Evolutionary conservation across 345 rosid species (phyloP), one percentile per base, ranked within the genome.

Genomic region (Microthlaspi erraticum): DNA sequence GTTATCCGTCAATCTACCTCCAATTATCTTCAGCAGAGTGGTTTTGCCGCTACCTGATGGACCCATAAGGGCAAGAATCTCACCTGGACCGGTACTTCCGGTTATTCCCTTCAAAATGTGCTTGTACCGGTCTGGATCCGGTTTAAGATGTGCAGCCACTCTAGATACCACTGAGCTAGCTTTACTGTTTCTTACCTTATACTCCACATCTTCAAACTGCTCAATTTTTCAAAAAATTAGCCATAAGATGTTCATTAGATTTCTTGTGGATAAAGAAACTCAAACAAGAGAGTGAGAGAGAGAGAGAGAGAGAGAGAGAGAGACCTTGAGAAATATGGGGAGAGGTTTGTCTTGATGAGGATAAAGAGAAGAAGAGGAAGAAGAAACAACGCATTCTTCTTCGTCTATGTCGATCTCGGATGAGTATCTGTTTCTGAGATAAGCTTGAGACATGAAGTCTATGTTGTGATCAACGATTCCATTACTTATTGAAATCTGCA

Each of bases 21-120:
- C 50, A 45, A 44, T 44, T 44, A 43, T 14, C 48, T 43, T 43
- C 18, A 43, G n/a, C 19, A 38, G 42, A 6, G 49, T 44, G 19
- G 49, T 44, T 44, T 44, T 44, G 49, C 49, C 19, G 46, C 46
- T 42, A 43, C 48, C 48, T 43, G 19, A 43, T 43, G 48, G 48
- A 43, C 10, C 48, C 48, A 43, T 43, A n/a, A 43, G 48, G 8
- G 48, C 48, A 43, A 43, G 48, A 14, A 43, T 43, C 48, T 43
- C 19, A 14, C 50, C 50, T 14, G 50, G 50, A 45, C 50, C 50
- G 10, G 50, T 45, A 14, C 50, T 45, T 16, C 20, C 50, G 5
- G 50, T 45, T 8, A 45, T 45, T 45, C 50, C 20, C 5, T 45
- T 45, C 20, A 45, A 45, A 5, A 45, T 16, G 8, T 45, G 50